Conservation (phyloP, 345 rosid species). For the Anastatica hierochuntica region DNA sequence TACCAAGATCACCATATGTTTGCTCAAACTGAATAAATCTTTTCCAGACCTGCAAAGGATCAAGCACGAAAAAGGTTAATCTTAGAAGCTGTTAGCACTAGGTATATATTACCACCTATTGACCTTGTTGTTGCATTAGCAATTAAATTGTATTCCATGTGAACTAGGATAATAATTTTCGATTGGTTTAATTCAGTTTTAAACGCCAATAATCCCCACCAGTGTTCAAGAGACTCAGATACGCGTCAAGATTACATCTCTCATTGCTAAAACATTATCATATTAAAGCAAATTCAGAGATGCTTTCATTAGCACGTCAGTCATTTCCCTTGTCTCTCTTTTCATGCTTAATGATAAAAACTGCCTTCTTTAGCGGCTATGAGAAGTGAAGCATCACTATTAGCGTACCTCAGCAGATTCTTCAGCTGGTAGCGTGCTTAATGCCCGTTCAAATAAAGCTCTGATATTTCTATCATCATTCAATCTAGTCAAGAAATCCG, state of each 20-base stretch:
- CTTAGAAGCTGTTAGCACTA: constrained; percentile 1
- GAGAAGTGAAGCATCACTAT: not conserved
- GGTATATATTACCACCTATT: not conserved
- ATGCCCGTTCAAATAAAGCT: constrained; percentile 90
- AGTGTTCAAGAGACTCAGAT: too few relatives aligned
- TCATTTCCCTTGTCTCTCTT: too few relatives aligned
- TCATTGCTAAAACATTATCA: too few relatives aligned
- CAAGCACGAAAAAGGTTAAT: not conserved
- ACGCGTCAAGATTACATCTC: too few relatives aligned
- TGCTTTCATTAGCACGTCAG: too few relatives aligned
- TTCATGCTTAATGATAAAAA: too few relatives aligned
- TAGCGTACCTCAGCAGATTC: constrained; percentile 74
- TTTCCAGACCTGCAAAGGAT: constrained; percentile 70
- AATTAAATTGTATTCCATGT: not conserved
- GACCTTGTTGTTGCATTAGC: not conserved
- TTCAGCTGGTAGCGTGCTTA: constrained; percentile 78
- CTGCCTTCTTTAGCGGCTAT: too few relatives aligned
- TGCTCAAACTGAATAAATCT: constrained; percentile 74
- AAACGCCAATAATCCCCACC: too few relatives aligned
- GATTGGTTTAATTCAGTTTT: too few relatives aligned
- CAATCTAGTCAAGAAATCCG: constrained; percentile 83
- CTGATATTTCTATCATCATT: constrained; percentile 91
- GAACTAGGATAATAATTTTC: too few relatives aligned
- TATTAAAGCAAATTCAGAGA: too few relatives aligned
- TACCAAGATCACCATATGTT: constrained; percentile 88